Conservation (phyloP, 2,329 filamentous ascomycete genomes). For the Microsporum ferrugineum region DNA sequence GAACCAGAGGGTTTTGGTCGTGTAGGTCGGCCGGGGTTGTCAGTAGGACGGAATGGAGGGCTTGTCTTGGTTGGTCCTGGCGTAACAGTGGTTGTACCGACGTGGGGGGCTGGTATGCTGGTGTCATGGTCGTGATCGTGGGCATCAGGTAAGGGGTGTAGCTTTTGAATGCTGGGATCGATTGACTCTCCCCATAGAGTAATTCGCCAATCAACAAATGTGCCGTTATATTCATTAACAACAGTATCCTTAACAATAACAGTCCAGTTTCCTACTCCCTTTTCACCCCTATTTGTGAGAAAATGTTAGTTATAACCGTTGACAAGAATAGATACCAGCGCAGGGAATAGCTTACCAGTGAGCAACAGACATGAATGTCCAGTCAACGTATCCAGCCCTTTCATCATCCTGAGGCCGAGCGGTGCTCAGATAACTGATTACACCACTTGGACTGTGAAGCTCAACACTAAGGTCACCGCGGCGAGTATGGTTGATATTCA, state of each 20-base stretch:
- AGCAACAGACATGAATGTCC: slow-evolving; percentile 98
- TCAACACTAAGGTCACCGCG: slow-evolving; percentile 91
- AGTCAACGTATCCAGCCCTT: slow-evolving; percentile 67
- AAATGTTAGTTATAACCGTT: slow-evolving; percentile 20
- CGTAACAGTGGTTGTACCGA: slow-evolving; percentile 52
- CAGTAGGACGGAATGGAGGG: slow-evolving; percentile 41
- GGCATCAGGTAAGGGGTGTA: slow-evolving; percentile 70
- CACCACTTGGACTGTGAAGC: slow-evolving; percentile 67
- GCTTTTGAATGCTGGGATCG: slow-evolving; percentile 58
- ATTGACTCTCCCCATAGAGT: slow-evolving; percentile 88
- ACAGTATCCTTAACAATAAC: slow-evolving; percentile 76
- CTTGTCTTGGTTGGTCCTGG: slow-evolving; percentile 37
- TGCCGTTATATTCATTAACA: slow-evolving; percentile 64
- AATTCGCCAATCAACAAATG: slow-evolving; percentile 81
- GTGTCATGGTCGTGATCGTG: slow-evolving; percentile 77
- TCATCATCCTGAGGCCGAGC: slow-evolving; percentile 58
- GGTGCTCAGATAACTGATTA: slow-evolving; percentile 74
- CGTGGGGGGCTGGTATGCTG: slow-evolving; percentile 44
- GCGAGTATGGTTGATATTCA: slow-evolving; percentile 82
- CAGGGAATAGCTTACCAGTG: slow-evolving; percentile 56
- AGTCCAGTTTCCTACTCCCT: slow-evolving; percentile 79
- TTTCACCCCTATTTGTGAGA: slow-evolving; percentile 59
- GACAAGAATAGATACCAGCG: neutral
- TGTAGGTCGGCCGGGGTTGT: slow-evolving; percentile 54
- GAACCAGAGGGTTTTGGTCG: slow-evolving; percentile 45